Evolutionary conservation across 495 filamentous ascomycete species (phyloP), one percentile per base, ranked within the genome.

Genomic region (Apodospora peruviana): DNA sequence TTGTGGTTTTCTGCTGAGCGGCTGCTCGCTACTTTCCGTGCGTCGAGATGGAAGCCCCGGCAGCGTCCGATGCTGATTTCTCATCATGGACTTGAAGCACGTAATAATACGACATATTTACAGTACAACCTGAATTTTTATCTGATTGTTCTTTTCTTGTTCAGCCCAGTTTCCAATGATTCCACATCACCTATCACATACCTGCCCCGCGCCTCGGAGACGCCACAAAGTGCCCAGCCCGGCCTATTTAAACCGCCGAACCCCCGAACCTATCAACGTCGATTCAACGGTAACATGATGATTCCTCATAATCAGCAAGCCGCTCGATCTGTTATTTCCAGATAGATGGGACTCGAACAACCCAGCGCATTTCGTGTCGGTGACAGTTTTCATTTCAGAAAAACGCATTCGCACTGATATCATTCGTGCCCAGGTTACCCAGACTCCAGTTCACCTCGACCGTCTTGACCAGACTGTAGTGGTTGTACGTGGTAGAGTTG

Each of bases 381-480:
- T n/a, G n/a, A n/a, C n/a, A n/a, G n/a, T n/a, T n/a, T 7, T 38
- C 36, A 9, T 5, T 9, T 24, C n/a, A 60, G 35, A 58, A 62
- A 42, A 58, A 59, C 12, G 40, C 59, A 42, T 19, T 56, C 21
- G 62, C 43, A 22, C 29, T 14, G 10, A 57, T 48, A 45, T 60
- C 46, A 23, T 56, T 51, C 44, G 50, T 71, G 3, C 67, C 70
- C 5, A 73, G 56, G 7, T 63, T 69, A 41, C 64, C 62, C 14
- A 73, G 60, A 17, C 60, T 54, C 73, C 73, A 84, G 71, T 90
- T 90, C 10, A 77, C 76, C 38, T 79, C 73, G 19, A 82, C 74
- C n/a, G 83, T 82, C 21, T 85, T 72, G 50, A 86, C 75, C 48
- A 79, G 69, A 29, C 78, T 85, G 72, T 86, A 88, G 67, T 88